phyloP scores from a whole-genome alignment of 2,329 filamentous ascomycete species.

The Phyllosticta citribraziliensis region DNA sequence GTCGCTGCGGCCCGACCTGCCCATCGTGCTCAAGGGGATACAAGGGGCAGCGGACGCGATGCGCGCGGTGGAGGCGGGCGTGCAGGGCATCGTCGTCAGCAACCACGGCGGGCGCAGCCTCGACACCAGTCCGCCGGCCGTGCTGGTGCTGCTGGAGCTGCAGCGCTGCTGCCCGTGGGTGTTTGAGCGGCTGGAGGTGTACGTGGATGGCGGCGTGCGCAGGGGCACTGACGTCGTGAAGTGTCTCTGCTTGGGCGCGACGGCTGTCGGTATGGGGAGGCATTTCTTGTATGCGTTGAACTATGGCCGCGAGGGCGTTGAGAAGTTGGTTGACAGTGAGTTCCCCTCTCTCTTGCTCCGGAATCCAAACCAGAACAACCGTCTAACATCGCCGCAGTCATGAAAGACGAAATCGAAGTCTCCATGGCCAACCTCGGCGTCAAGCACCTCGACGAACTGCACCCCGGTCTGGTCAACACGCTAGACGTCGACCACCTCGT shows the following conservation, averaged over 20 bases:
- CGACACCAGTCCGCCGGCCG: conserved; percentile 31
- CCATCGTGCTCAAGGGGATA: conserved; percentile 34
- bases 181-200: conserved; percentile 26
- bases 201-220: conserved; percentile 28
- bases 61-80: conserved; percentile 32
- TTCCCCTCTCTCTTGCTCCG: background rate
- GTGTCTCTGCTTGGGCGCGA: conserved; percentile 29
- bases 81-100: conserved; percentile 38
- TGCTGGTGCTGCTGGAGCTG: conserved; percentile 30
- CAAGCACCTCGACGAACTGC: conserved; percentile 49
- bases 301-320: conserved; percentile 27
- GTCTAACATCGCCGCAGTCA: too few species aligned
- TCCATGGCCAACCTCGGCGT: conserved; percentile 59
- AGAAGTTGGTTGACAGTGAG: conserved; percentile 28
- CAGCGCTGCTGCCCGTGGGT: conserved; percentile 27
- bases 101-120: conserved; percentile 46
- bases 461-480: conserved; percentile 51
- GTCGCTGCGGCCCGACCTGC: conserved; percentile 18
- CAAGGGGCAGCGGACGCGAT: conserved; percentile 32
- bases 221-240: conserved; percentile 31
- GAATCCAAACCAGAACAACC: too few species aligned
- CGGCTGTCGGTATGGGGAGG: conserved; percentile 28
- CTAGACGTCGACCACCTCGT: conserved; percentile 19
- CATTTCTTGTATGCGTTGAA: conserved; percentile 30
- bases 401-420: conserved; percentile 52